A percentile compares a stretch with the other conserved stretches of the same genome.
phyloP scores from a whole-genome alignment of 306 rosid genomes.

The Cucumis hystrix region DNA sequence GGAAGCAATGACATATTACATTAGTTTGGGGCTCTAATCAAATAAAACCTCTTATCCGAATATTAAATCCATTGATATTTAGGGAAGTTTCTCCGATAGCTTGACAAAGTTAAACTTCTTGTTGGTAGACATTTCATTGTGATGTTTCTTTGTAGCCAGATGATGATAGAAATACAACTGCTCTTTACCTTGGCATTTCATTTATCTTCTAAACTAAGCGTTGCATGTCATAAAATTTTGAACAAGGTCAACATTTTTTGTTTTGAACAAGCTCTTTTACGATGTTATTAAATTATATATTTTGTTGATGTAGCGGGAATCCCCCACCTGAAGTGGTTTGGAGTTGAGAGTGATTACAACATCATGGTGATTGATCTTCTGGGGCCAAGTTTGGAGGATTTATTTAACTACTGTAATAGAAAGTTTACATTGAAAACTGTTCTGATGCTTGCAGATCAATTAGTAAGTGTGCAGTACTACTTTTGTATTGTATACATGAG shows the following conservation, averaged over 20 bases:
- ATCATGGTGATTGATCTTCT: conserved; percentile 98
- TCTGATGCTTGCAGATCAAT: conserved; percentile 97
- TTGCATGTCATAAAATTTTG: background rate
- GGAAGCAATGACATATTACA: background rate
- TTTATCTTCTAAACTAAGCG: background rate
- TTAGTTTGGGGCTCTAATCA: background rate
- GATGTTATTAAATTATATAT: conserved; percentile 15
- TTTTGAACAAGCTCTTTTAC: conserved; percentile 2
- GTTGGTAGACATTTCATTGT: background rate
- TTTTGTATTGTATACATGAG: conserved; percentile 3
- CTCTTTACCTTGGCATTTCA: background rate
- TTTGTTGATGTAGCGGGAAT: conserved; percentile 64
- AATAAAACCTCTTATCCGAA: background rate
- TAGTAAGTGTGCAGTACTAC: conserved; percentile 36
- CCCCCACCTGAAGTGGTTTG: conserved; percentile 99
- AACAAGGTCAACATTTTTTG: background rate
- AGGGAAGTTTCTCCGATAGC: background rate
- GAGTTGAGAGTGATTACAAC: conserved; percentile 91
- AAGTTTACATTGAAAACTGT: conserved; percentile 84
- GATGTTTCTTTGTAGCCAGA: background rate
- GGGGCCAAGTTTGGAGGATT: conserved; percentile 98
- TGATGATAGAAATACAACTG: background rate
- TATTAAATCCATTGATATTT: background rate
- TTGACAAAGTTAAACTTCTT: background rate
- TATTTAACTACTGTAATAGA: conserved; percentile 92